Evolutionary conservation across 345 rosid species (phyloP).

Genomic region (Erucastrum elatum): DNA sequence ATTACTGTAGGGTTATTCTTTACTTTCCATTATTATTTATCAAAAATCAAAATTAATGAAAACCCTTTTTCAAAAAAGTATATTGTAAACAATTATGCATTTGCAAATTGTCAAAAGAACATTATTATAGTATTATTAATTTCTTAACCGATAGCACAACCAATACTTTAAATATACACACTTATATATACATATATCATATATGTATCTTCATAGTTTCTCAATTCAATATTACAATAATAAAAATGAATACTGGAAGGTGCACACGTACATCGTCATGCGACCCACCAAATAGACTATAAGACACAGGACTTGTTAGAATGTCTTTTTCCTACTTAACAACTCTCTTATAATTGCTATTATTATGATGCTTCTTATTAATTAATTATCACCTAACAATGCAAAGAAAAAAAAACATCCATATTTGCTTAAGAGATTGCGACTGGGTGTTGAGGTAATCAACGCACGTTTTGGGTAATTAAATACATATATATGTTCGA

Average conservation of each 20-base stretch:
- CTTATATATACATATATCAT: background rate
- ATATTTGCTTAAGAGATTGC: background rate
- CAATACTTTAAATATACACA: background rate
- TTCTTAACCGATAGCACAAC: background rate
- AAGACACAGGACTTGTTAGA: slow-evolving; percentile 38
- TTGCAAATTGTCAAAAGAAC: background rate
- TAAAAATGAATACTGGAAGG: background rate
- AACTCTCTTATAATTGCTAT: slow-evolving; percentile 29
- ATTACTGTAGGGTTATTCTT: too few relatives aligned
- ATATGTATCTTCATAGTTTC: background rate
- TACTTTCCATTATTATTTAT: too few relatives aligned
- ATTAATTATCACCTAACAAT: slow-evolving; percentile 21
- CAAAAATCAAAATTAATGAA: too few relatives aligned
- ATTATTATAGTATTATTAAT: background rate
- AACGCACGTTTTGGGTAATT: slow-evolving; percentile 28
- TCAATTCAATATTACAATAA: background rate
- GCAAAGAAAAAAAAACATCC: background rate
- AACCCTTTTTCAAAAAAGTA: background rate
- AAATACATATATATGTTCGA: background rate
- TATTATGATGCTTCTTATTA: slow-evolving; percentile 6
- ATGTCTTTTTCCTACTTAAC: slow-evolving; percentile 46
- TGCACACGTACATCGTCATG: slow-evolving; percentile 40
- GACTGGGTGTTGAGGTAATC: slow-evolving; percentile 36
- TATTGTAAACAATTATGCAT: background rate
- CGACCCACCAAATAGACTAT: slow-evolving; percentile 38